phyloP scores from a whole-genome alignment of 78 protist species.

The Speleostelium caveatum region DNA sequence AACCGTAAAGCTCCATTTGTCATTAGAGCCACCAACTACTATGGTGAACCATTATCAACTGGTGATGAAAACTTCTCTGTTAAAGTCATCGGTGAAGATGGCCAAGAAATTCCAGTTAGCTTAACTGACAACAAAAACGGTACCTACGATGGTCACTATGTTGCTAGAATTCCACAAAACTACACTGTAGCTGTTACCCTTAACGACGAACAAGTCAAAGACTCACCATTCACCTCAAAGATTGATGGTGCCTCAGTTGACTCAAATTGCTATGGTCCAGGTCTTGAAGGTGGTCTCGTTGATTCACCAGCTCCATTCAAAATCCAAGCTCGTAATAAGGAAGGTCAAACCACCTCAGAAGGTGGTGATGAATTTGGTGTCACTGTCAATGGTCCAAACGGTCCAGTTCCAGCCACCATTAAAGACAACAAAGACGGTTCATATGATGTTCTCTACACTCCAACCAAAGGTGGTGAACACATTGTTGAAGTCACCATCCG shows the following conservation, averaged over 20 bases:
- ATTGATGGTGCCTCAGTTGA: constrained; percentile 68
- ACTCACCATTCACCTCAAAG: constrained; percentile 62
- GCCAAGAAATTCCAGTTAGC: constrained; percentile 45
- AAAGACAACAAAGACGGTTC: constrained; percentile 78
- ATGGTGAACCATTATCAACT: constrained; percentile 74
- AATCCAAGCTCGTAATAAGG: constrained; percentile 79
- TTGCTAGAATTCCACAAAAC: constrained; percentile 50
- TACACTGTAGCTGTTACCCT: constrained; percentile 65
- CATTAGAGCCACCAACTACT: constrained; percentile 73
- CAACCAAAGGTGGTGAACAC: constrained; percentile 76
- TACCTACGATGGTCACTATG: constrained; percentile 53
- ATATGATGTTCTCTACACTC: constrained; percentile 76
- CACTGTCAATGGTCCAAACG: constrained; percentile 69
- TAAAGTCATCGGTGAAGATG: constrained; percentile 51
- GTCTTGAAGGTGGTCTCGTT: constrained; percentile 76
- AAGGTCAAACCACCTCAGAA: constrained; percentile 65
- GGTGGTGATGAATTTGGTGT: constrained; percentile 85
- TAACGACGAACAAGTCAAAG: constrained; percentile 45
- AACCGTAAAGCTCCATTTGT: constrained; percentile 43
- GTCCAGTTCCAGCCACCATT: constrained; percentile 69
- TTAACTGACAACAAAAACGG: constrained; percentile 61
- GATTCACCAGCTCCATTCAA: constrained; percentile 78
- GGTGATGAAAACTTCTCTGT: constrained; percentile 85
- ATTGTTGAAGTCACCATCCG: constrained; percentile 65
- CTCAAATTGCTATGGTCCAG: constrained; percentile 82